A percentile compares a stretch with the other conserved stretches of the same genome.
phyloP scores from a whole-genome alignment of 257 asterid genomes.

The Capsicum baccatum region DNA sequence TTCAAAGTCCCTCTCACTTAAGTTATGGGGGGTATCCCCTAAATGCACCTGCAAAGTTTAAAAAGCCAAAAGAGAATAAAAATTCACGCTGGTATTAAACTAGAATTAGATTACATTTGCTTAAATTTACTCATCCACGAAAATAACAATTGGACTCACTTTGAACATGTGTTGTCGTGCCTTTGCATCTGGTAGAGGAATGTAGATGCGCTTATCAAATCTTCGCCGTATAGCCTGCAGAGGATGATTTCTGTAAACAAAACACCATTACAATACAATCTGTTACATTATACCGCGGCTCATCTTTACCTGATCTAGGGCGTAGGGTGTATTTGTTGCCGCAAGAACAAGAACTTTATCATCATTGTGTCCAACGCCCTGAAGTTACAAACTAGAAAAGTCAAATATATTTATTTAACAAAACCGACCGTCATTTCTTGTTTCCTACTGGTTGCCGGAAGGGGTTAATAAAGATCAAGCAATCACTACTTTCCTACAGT shows the following conservation, averaged over 20 bases:
- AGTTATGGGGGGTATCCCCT: conserved; percentile 62
- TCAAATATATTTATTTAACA: not conserved
- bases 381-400: conserved; percentile 31
- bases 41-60: conserved; percentile 48
- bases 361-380: conserved; percentile 98
- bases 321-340: conserved; percentile 97
- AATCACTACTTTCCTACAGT: not conserved
- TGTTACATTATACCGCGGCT: not conserved
- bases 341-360: conserved; percentile 99
- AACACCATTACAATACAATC: not conserved
- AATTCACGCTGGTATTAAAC: not conserved
- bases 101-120: not conserved
- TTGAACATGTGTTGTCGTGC: conserved; percentile 98
- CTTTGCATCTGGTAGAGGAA: conserved; percentile 92
- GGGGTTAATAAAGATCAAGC: not conserved
- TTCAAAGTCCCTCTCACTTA: conserved; percentile 55
- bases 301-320: conserved; percentile 87
- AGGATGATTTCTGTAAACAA: not conserved
- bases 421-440: not conserved
- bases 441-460: not conserved
- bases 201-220: conserved; percentile 94
- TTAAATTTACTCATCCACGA: not conserved
- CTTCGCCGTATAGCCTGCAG: conserved; percentile 88
- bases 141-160: conserved; percentile 44
- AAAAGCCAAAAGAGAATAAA: not conserved